Base-by-base conservation (phyloP, 192 early-diverging fungal species). In the Chytriomyces confervae region DNA sequence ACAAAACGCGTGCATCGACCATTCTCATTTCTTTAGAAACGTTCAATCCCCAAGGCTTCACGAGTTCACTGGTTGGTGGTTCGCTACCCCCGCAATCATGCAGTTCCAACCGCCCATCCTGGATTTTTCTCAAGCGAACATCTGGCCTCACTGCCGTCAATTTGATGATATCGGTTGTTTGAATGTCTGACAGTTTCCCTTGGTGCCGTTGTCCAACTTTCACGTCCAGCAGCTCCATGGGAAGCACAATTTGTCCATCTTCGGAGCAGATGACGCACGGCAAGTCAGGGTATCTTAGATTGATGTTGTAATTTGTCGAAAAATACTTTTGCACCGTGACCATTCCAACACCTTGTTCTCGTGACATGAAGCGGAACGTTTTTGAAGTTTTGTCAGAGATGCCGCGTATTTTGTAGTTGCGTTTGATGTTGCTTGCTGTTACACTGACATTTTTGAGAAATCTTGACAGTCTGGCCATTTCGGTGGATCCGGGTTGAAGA, bases 301-400 rank as follows among this genome's bases (percentile, higher is more conserved):
- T n/a, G 16, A 74, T 13, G 2, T 74, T 74, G 46, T 50, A 74
- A 43, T 74, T 49, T 13, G 62, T 62, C 49, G 86, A 79, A 27
- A 79, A 66, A 64, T 93, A 96, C 27, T 72, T 62, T 8, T 16
- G 7, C 36, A 79, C 77, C 2, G 69, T 48, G 11, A 79, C 50
- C 47, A 44, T 72, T 36, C 29, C 29, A 24, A 23, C 11, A 3
- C 20, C 50, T 51, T 18, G 50, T 20, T 23, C 8, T 11, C 67
- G 53, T 11, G 11, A 11, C 20, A 20, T 57, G 53, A 57, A 57
- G 13, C 20, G 11, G 53, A 20, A 18, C 8, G 29, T 62, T n/a
- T 47, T 48, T 43, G 72, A 46, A 4, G 53, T 74, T 7, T 74
- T 10, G 4, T 45, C 11, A 1, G 60, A 61, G 5, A 72, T 13